These are phyloP conservation scores for Cladochytrium replicatum DNA, from an alignment of 192 early-diverging fungal species.

Conservation along the genomic window DNA sequence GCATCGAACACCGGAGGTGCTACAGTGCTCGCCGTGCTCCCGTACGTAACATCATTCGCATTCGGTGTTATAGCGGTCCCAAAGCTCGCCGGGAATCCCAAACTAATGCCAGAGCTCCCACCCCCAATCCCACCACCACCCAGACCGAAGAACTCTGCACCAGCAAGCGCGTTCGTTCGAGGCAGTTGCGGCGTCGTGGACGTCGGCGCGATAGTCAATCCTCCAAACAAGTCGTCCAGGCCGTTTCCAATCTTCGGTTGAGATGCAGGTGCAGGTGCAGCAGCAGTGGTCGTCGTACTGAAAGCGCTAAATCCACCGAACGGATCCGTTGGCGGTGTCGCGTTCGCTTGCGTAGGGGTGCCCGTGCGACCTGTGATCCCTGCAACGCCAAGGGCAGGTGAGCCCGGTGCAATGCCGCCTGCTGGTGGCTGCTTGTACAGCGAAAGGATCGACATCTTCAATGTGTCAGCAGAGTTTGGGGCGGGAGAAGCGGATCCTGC, in stretches of 20 bases:
- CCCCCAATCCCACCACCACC: too few species aligned
- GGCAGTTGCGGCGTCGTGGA: too few species aligned
- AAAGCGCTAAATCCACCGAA: conserved; percentile 1
- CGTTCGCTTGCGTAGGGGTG: not conserved
- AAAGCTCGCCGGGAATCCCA: too few species aligned
- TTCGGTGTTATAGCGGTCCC: not conserved
- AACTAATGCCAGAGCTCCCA: too few species aligned
- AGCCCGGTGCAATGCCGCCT: too few species aligned
- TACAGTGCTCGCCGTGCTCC: not conserved
- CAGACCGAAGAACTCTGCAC: too few species aligned
- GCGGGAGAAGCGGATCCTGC: not conserved
- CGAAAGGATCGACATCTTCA: conserved; percentile 31
- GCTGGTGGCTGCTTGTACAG: conserved; percentile 17
- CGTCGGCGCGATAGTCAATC: too few species aligned
- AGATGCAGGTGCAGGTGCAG: not conserved
- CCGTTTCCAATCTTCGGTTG: not conserved
- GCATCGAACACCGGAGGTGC: conserved; percentile 21
- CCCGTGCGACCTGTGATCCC: conserved; percentile 5
- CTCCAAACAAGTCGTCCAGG: too few species aligned
- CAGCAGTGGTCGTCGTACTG: conserved; percentile 8
- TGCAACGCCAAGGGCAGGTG: not conserved
- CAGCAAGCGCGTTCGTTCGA: too few species aligned
- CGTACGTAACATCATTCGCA: not conserved
- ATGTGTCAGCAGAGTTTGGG: not conserved
- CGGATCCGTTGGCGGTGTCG: not conserved